These are phyloP conservation scores for Epichloe uncinata DNA, from an alignment of 2,329 filamentous ascomycete species.

Conservation along the genomic window DNA sequence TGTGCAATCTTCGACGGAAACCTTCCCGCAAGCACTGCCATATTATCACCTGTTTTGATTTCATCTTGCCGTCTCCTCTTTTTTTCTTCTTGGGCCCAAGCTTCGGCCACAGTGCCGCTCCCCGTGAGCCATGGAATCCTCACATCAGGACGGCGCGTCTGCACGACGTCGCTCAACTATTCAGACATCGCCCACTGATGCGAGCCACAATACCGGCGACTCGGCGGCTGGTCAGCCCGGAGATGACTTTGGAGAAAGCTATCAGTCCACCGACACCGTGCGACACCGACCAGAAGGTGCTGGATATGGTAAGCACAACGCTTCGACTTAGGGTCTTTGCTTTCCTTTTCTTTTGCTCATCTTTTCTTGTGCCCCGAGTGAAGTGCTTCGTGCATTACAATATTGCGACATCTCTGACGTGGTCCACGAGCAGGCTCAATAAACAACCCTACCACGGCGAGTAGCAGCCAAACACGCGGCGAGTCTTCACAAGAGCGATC, in stretches of 20 bases:
- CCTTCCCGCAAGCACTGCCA: not conserved
- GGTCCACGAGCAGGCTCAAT: slow-evolving; percentile 8
- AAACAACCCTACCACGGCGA: slow-evolving; percentile 8
- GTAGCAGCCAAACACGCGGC: slow-evolving; percentile 19
- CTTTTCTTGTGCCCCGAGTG: not conserved
- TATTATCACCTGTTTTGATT: not conserved
- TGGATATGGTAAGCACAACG: slow-evolving; percentile 35
- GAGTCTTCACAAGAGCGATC: slow-evolving; percentile 25
- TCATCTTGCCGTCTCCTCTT: not conserved
- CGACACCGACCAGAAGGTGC: slow-evolving; percentile 39
- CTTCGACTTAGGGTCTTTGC: not conserved
- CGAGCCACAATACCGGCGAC: slow-evolving; percentile 27
- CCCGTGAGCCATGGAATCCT: slow-evolving; percentile 30
- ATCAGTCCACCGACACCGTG: slow-evolving; percentile 46
- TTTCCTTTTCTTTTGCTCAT: not conserved
- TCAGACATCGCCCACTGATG: slow-evolving; percentile 36
- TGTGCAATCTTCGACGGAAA: not conserved
- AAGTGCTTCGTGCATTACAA: not conserved
- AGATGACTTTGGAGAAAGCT: slow-evolving; percentile 37
- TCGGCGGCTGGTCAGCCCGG: slow-evolving; percentile 23
- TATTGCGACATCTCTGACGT: not conserved
- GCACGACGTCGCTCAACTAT: slow-evolving; percentile 23
- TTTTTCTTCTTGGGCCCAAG: not conserved
- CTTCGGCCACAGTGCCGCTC: slow-evolving; percentile 4
- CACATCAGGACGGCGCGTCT: slow-evolving; percentile 19